Evolutionary conservation across 2,329 filamentous ascomycete species (phyloP), one percentile per base, ranked within the genome.

Genomic region (Fusarium clavum): DNA sequence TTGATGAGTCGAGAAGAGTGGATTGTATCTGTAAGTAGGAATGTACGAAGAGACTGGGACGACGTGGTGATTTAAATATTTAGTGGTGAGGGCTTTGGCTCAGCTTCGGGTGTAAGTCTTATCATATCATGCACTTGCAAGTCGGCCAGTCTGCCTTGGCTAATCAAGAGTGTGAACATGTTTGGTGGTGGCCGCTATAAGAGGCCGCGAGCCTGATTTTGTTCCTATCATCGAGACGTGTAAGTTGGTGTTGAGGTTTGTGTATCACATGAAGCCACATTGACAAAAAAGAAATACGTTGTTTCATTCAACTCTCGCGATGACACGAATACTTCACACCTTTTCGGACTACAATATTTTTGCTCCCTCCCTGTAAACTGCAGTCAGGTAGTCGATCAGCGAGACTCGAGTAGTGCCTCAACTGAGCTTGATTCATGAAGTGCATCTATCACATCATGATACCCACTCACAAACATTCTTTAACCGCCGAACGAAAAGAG

Each of bases 1-100:
- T 10, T 11, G 9, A n/a, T 18, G 5, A 3, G 5, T n/a, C n/a
- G 32, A 6, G 9, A n/a, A 4, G 18, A 7, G 11, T 38, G 16
- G 10, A 1, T n/a, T 7, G 34, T 0, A 7, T 38, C 34, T 7
- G 34, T 7, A 12, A 7, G 18, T n/a, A 38, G 6, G 11, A n/a
- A 7, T 7, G 6, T 4, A 7, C 18, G 18, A 38, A 38, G 1
- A n/a, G 3, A n/a, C 10, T n/a, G 34, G 18, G 18, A 12, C 18
- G 6, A 38, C 18, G 10, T 11, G 18, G 18, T 12, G 9, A 38
- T 38, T 38, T 38, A 38, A n/a, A 38, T 38, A 38, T 4, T 38
- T 3, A 38, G 34, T n/a, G 18, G 34, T n/a, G 6, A 7, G 10
- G 10, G 18, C 10, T 7, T 12, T 18, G 0, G 10, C 18, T n/a